Evolutionary conservation across 257 asterid species (phyloP).

Genomic region (Solanum clarkiae): DNA sequence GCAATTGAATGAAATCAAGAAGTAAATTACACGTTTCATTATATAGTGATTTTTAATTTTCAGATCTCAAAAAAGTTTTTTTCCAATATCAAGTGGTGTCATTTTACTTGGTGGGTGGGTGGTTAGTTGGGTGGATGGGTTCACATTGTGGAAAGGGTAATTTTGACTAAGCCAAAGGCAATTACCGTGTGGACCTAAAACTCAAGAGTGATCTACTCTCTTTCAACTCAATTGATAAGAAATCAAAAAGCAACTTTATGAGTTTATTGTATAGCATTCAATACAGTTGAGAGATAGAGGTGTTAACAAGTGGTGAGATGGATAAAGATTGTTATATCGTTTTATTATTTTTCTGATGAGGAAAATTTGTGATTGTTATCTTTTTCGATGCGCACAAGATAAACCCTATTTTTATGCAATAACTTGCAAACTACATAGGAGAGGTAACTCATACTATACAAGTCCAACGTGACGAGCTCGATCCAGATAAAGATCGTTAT

Average conservation of each 20-base stretch:
- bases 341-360: no score
- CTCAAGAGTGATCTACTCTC: background rate
- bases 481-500: no score
- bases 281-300: background rate
- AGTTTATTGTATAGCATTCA: constrained; percentile 18
- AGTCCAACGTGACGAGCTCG: no score
- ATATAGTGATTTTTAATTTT: background rate
- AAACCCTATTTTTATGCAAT: no score
- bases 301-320: background rate
- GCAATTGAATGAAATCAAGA: background rate
- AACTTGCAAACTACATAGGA: no score
- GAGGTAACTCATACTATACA: no score
- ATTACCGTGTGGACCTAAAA: background rate
- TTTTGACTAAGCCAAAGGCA: background rate
- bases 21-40: background rate
- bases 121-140: background rate
- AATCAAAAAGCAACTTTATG: constrained; percentile 24
- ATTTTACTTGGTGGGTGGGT: background rate
- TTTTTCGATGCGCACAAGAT: no score
- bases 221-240: background rate
- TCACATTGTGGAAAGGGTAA: background rate
- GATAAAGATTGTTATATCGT: background rate
- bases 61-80: background rate
- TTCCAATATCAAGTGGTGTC: background rate
- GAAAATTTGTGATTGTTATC: no score